Evolutionary conservation across 257 asterid genomes (phyloP), one percentile per base, ranked within the genome.

Genomic region (Ilex aquifolium): DNA sequence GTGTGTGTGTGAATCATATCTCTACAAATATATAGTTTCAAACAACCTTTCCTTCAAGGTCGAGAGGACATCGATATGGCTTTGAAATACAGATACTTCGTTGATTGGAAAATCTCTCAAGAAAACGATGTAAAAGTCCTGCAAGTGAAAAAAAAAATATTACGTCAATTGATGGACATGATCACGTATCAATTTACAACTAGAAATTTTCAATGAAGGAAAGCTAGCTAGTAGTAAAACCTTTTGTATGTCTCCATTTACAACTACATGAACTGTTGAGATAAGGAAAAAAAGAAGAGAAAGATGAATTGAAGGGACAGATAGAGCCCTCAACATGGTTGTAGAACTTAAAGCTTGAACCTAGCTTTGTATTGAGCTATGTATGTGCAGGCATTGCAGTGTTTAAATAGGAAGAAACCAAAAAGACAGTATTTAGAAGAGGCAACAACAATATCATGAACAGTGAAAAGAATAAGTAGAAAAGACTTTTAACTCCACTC

Each of bases 81-180:
- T 79, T 68, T 83, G 83, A 50, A 65, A 65, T 56, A 74, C 61
- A 14, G 61, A 46, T 65, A 74, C 65, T 72, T 81, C 79, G 32
- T 69, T 65, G 56, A 59, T 58, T 2, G 66, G 71, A 15, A 44
- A 73, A 66, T 88, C 95, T 77, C 64, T 86, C 86, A 88, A 57
- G 72, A 91, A 88, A 67, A 85, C 96, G 53, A 91, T 86, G 81
- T 86, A 88, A 30, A 80, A 83, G 44, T 86, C 95, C 98, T 91
- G 85, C 76, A 65, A 67, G 44, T 31, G 32, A 7, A 2, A 15
- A 53, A 4, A 17, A 0, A 21, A 3, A 15, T 36, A 36, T 21
- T 36, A 36, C 8, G 27, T 21, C 27, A 21, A 21, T 21, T 1
- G 27, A 21, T 36, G 0, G 42, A 36, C 42, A 2, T 36, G 42